Evolutionary conservation across 495 filamentous ascomycete genomes (phyloP).

Genomic region (Daldinia decipiens): DNA sequence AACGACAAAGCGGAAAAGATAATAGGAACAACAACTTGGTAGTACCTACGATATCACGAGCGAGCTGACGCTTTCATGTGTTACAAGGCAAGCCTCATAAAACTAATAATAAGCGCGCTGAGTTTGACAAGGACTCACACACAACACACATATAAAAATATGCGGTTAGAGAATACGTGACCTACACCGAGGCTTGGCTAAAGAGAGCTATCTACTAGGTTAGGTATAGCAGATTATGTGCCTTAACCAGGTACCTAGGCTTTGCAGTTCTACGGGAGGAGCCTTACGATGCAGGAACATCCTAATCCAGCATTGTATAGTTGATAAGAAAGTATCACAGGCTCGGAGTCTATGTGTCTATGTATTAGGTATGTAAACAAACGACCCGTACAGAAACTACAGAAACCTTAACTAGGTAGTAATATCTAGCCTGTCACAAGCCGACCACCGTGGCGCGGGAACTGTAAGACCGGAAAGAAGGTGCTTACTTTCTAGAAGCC

Average conservation of each 20-base stretch:
- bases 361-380: not conserved
- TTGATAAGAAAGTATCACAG: not conserved
- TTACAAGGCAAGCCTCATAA: not conserved
- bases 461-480: constrained; percentile 33
- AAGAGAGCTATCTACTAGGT: not conserved
- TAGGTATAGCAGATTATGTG: not conserved
- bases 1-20: not conserved
- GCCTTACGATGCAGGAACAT: not conserved
- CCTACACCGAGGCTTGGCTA: not conserved
- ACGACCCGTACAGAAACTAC: not conserved
- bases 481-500: constrained; percentile 35
- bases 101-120: constrained; percentile 2
- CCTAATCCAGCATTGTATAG: not conserved
- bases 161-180: not conserved
- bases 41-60: not conserved
- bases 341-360: not conserved
- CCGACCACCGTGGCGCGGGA: constrained; percentile 22
- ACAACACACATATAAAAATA: not conserved
- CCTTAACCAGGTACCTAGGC: not conserved
- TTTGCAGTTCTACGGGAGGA: not conserved
- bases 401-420: not conserved
- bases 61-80: not conserved
- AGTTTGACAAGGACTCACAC: not conserved
- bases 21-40: not conserved
- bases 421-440: constrained; percentile 18